phyloP scores from a whole-genome alignment of 208 protist species.

The Wallacemonas rigidus region DNA sequence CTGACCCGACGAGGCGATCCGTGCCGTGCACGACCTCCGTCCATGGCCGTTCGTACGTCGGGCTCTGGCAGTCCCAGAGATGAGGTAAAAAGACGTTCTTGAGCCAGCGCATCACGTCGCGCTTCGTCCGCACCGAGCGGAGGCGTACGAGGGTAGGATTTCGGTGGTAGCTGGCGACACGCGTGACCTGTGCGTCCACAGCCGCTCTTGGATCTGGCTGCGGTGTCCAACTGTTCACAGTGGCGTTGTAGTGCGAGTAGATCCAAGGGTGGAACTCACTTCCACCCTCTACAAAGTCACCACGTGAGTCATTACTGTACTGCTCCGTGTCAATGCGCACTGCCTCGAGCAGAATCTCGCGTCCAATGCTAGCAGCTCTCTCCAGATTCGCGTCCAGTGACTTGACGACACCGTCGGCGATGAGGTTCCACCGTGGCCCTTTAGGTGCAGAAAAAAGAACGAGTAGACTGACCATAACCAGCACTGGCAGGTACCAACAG shows the following conservation, averaged over 20 bases:
- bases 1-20: constrained; percentile 20
- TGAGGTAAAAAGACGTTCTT: constrained; percentile 17
- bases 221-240: constrained; percentile 28
- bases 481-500: constrained; percentile 27
- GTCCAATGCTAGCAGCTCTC: constrained; percentile 3
- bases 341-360: constrained; percentile 26
- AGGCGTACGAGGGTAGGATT: constrained; percentile 21
- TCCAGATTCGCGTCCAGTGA: constrained; percentile 9
- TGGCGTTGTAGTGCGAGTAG: constrained; percentile 40
- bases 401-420: constrained; percentile 16
- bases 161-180: constrained; percentile 15
- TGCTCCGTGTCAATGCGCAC: constrained; percentile 43
- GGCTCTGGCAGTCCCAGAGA: constrained; percentile 31
- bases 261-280: constrained; percentile 32
- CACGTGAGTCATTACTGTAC: constrained; percentile 7
- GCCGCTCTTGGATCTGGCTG: constrained; percentile 17
- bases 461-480: constrained; percentile 30
- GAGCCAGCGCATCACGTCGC: constrained; percentile 33
- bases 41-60: constrained; percentile 23
- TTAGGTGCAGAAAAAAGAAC: constrained; percentile 10
- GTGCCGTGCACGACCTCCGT: constrained; percentile 17
- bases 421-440: constrained; percentile 13
- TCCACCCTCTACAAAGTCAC: constrained; percentile 29
- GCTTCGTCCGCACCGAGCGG: constrained; percentile 25
- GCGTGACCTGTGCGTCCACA: constrained; percentile 28